Evolutionary conservation across 139 green algal species (phyloP).

Genomic region (Chlamydomonas sp.): DNA sequence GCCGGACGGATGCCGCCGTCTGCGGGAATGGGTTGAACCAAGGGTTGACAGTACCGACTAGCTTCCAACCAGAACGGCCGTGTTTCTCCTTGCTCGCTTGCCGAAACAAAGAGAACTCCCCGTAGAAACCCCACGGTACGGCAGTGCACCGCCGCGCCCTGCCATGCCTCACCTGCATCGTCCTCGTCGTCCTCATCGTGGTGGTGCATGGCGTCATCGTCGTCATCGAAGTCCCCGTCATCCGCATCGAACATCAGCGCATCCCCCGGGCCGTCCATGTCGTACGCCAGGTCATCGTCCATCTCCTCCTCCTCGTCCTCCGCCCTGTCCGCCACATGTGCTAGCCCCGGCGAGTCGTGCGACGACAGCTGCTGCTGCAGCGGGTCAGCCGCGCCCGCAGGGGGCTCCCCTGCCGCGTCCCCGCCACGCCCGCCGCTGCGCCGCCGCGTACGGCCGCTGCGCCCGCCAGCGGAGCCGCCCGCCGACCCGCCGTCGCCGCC

Average conservation of each 20-base stretch:
- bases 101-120: too few species aligned
- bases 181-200: constrained; percentile 64
- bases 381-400: background rate
- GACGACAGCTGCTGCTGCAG: background rate
- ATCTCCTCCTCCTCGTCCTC: constrained; percentile 63
- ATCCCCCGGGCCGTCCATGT: constrained; percentile 45
- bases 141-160: constrained; percentile 22
- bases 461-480: background rate
- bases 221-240: constrained; percentile 21
- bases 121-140: too few species aligned
- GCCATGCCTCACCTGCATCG: constrained; percentile 48
- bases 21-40: background rate
- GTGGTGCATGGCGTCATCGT: constrained; percentile 26
- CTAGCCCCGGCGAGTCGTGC: background rate
- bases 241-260: constrained; percentile 56
- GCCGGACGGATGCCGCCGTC: constrained; percentile 51
- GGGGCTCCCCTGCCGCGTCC: constrained; percentile 17
- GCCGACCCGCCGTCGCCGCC: background rate
- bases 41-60: too few species aligned
- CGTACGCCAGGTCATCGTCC: constrained; percentile 50
- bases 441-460: background rate
- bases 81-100: too few species aligned
- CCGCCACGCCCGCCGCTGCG: background rate
- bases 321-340: constrained; percentile 2
- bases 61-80: too few species aligned